Base-by-base conservation (phyloP, 73 alveolate genomes). In the Paramecium pentaurelia region DNA sequence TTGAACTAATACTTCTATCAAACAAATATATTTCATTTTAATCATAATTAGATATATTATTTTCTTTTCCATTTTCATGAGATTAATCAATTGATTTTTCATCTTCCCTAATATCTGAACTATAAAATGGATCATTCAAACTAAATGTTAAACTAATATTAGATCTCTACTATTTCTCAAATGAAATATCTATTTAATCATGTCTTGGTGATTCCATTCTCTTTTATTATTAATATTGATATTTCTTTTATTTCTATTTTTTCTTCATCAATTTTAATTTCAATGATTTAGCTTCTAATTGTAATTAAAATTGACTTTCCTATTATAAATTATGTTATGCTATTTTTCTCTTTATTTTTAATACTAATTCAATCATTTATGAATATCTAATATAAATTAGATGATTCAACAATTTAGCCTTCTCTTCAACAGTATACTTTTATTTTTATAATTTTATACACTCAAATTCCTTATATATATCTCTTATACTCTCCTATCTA, bases 81-180 rank as follows among this genome's bases (percentile, higher is more conserved):
- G 58, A 20, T 20, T 38, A 32, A 9, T 32, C 87, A 37, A 40
- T 3, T 3, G 58, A 73, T 40, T 73, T 73, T n/a, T 73, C 60
- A 10, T 40, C 60, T 14, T 64, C 84, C 4, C 47, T 32, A 9
- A 32, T 28, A 27, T 64, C 84, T 0, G 47, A 64, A 73, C 60
- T 73, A 44, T 32, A 80, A 32, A 25, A 28, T 0, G 71, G 49
- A 44, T 80, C 91, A 20, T 42, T 32, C 73, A 32, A 25, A 42
- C 91, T 80, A 22, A 80, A 45, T 11, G 91, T 80, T 9, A 80
- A 47, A 80, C 91, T 80, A n/a, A 27, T 80, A 80, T 80, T 49
- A 0, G 44, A 18, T 80, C 91, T 40, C 34, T 49, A 16, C 10
- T 27, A 22, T 20, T 20, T 32, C 18, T 80, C 91, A 25, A 80